Conservation (phyloP, 1,139 yeast genomes). For the Candida frijolesensis region DNA sequence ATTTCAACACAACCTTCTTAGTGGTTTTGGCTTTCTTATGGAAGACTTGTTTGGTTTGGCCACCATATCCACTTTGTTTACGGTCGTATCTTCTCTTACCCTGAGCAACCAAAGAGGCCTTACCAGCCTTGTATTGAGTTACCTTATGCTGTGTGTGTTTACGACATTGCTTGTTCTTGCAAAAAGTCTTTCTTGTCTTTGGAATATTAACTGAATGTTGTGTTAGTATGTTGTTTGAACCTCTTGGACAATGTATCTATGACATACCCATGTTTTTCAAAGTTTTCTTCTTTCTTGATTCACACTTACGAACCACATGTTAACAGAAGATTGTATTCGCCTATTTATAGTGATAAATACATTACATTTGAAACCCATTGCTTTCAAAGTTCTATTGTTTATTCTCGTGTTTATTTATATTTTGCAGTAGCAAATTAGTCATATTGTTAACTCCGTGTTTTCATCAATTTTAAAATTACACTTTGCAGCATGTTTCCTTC, state of each 20-base stretch:
- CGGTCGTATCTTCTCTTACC: conserved; percentile 4
- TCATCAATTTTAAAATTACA: too few relatives aligned
- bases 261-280: neutral
- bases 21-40: conserved; percentile 3
- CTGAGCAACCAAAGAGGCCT: conserved; percentile 1
- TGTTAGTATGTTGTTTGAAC: neutral
- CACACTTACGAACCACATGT: too few relatives aligned
- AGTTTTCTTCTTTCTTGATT: neutral
- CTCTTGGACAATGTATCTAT: neutral
- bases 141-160: conserved; percentile 4
- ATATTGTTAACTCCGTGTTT: neutral
- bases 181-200: conserved; percentile 2
- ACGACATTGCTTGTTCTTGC: conserved; percentile 2
- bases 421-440: neutral
- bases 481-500: neutral
- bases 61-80: conserved; percentile 2
- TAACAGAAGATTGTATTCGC: too few relatives aligned
- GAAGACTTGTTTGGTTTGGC: conserved; percentile 1
- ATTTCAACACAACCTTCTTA: conserved; percentile 2
- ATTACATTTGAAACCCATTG: too few relatives aligned
- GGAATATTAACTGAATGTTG: neutral
- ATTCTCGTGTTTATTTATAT: neutral
- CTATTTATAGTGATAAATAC: too few relatives aligned
- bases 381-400: neutral
- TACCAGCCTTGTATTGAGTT: conserved; percentile 3